A percentile compares a stretch with the other conserved stretches of the same genome.
These are phyloP conservation scores for Ascochyta koolunga DNA, from an alignment of 2,329 filamentous ascomycete species.

Conservation along the genomic window DNA sequence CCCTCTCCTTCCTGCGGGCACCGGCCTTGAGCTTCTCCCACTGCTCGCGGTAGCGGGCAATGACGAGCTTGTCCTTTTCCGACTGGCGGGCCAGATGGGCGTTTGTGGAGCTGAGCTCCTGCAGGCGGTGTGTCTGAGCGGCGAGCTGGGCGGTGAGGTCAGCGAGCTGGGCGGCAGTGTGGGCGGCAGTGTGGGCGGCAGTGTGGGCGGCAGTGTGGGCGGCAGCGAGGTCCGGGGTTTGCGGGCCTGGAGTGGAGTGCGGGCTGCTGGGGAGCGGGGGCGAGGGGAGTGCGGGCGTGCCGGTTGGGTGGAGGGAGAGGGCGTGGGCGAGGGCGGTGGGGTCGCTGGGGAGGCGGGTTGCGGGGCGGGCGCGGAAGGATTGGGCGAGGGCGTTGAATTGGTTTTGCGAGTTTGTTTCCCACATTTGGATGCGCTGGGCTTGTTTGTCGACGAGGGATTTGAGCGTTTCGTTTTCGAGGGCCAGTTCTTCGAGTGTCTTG, in stretches of 20 bases:
- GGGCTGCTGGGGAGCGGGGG: constrained; percentile 16
- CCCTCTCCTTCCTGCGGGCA: constrained; percentile 52
- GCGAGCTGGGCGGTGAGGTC: constrained; percentile 38
- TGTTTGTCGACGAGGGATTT: constrained; percentile 86
- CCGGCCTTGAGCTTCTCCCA: constrained; percentile 74
- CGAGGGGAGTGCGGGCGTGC: constrained; percentile 27
- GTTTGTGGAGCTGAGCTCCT: constrained; percentile 64
- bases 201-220: background rate
- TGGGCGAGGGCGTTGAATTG: constrained; percentile 86
- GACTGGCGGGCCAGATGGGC: constrained; percentile 68
- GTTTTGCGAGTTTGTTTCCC: constrained; percentile 89
- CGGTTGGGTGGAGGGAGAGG: constrained; percentile 29
- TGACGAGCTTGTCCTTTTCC: constrained; percentile 61
- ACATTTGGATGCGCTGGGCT: constrained; percentile 85
- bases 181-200: constrained; percentile 9
- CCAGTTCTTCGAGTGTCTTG: constrained; percentile 85
- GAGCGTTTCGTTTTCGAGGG: constrained; percentile 84
- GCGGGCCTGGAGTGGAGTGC: too few relatives aligned
- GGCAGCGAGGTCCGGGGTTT: too few relatives aligned
- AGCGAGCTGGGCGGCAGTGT: constrained; percentile 27
- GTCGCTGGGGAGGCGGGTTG: constrained; percentile 25
- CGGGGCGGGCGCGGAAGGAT: constrained; percentile 60
- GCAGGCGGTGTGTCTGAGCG: constrained; percentile 30
- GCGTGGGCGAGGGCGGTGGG: constrained; percentile 34
- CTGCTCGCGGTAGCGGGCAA: constrained; percentile 65